These are phyloP conservation scores for Debaryomyces hansenii DNA, from an alignment of 805 yeast species.

Conservation along the genomic window DNA sequence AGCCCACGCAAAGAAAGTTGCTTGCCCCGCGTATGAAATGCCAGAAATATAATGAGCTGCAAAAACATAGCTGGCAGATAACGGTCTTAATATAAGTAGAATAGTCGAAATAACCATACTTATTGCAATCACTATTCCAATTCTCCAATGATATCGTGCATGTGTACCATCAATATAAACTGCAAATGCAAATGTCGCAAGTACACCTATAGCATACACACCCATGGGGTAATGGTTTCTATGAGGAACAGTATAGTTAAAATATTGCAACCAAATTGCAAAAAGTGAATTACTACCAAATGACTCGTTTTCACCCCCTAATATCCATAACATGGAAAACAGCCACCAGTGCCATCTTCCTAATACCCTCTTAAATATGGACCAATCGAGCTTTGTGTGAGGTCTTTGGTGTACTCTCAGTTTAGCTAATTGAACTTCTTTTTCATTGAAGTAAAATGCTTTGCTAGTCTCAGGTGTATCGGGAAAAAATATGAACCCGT, in stretches of 20 bases:
- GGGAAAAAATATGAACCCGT: conserved; percentile 60
- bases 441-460: conserved; percentile 25
- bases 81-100: conserved; percentile 45
- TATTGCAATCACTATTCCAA: conserved; percentile 45
- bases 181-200: conserved; percentile 28
- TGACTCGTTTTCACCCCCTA: conserved; percentile 40
- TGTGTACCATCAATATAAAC: conserved; percentile 30
- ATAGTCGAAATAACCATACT: conserved; percentile 47
- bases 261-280: conserved; percentile 31
- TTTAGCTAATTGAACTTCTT: conserved; percentile 26
- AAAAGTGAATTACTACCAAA: conserved; percentile 32
- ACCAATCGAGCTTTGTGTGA: conserved; percentile 22
- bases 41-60: conserved; percentile 59
- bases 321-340: conserved; percentile 34
- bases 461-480: conserved; percentile 50
- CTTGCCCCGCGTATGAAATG: conserved; percentile 57
- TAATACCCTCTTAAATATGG: conserved; percentile 42
- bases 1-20: conserved; percentile 64
- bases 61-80: conserved; percentile 38
- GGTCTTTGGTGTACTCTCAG: conserved; percentile 34
- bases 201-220: conserved; percentile 33
- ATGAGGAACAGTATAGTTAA: conserved; percentile 25
- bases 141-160: conserved; percentile 49
- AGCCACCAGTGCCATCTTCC: conserved; percentile 39
- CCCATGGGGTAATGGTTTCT: conserved; percentile 42